Evolutionary conservation across 2,329 filamentous ascomycete genomes (phyloP).

Genomic region (Aspergillus arachidicola): DNA sequence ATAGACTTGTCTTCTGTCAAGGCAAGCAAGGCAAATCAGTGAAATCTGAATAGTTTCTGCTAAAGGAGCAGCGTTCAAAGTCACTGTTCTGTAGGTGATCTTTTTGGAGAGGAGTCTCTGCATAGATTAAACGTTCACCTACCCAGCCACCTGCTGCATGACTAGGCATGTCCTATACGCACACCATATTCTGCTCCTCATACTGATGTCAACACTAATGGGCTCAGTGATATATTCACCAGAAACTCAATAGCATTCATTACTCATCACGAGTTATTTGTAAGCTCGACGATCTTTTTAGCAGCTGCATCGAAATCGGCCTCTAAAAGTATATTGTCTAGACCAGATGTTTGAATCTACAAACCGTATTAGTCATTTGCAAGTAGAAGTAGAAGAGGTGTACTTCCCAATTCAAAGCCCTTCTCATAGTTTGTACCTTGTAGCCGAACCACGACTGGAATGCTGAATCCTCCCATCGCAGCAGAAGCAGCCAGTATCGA

Average conservation of each 20-base stretch:
- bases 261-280: background rate
- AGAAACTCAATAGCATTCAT: background rate
- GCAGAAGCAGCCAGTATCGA: conserved; percentile 49
- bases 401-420: conserved; percentile 45
- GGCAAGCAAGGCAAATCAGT: background rate
- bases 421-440: conserved; percentile 52
- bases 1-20: too few relatives aligned
- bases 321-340: conserved; percentile 9
- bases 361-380: background rate
- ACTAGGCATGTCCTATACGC: background rate
- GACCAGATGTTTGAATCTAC: conserved; percentile 9
- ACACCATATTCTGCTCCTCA: background rate
- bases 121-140: background rate
- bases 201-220: background rate
- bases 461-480: conserved; percentile 39
- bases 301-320: conserved; percentile 18
- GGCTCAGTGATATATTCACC: background rate
- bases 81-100: background rate
- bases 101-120: background rate
- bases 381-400: background rate
- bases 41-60: background rate
- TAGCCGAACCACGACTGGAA: conserved; percentile 51
- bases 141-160: background rate
- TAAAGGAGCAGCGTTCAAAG: background rate
- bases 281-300: conserved; percentile 21